A percentile compares a stretch with the other conserved stretches of the same genome.
Evolutionary conservation across 108 stramenopile genomes (phyloP).

Genomic region (Nitzschia inconspicua): DNA sequence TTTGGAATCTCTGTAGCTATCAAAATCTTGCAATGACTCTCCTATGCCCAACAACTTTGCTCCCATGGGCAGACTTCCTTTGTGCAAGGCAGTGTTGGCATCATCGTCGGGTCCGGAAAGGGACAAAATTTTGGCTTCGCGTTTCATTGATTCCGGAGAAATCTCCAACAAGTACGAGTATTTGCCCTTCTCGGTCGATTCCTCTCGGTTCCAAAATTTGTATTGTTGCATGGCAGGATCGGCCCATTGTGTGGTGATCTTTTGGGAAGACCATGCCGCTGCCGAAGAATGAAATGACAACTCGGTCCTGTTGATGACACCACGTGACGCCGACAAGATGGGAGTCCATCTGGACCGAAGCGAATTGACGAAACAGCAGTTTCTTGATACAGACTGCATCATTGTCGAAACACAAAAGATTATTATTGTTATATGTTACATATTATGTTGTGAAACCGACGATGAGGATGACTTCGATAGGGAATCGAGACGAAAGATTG

Average conservation of each 20-base stretch:
- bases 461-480: too few species aligned
- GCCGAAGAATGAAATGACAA: conserved; percentile 7
- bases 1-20: conserved; percentile 23
- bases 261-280: neutral
- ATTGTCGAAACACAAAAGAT: too few species aligned
- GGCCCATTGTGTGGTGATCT: conserved; percentile 14
- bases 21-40: conserved; percentile 46
- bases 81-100: conserved; percentile 33
- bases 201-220: conserved; percentile 72
- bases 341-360: too few species aligned
- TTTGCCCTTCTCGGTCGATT: conserved; percentile 28
- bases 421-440: too few species aligned
- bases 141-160: conserved; percentile 50
- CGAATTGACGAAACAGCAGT: too few species aligned
- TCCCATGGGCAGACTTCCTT: conserved; percentile 52
- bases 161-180: conserved; percentile 48
- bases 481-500: too few species aligned
- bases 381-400: too few species aligned
- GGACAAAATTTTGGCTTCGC: conserved; percentile 56
- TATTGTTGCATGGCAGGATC: conserved; percentile 51
- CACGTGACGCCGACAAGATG: too few species aligned
- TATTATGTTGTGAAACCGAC: too few species aligned
- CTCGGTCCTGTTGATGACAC: too few species aligned
- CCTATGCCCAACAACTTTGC: conserved; percentile 51
- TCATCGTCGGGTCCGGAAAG: conserved; percentile 37